Base-by-base conservation (phyloP, 2,329 filamentous ascomycete species). In the Xylariaceae sp. region DNA sequence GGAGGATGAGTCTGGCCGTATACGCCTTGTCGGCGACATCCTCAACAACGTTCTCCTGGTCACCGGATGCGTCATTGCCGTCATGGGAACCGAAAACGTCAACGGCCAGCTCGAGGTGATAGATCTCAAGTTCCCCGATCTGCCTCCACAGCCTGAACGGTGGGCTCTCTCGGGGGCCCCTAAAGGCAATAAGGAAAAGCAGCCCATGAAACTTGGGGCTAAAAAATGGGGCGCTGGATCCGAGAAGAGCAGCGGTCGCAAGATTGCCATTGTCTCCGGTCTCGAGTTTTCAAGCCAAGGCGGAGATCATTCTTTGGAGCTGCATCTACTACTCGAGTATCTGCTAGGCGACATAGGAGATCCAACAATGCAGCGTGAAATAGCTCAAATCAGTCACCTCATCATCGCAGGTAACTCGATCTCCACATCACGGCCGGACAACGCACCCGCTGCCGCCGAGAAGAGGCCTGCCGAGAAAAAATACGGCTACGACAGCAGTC, bases 401-500 rank as follows among this genome's bases (percentile, higher is more conserved):
- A 85, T 99, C 65, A 90, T 99, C 66, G 93, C 92, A 0, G 94
- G 94, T 47, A 93, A 97, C 74, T 96, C 92, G 1, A 85, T 97
- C 54, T 73, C 74, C 2, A 70, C 73, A 2, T 73, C 72, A 49
- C 70, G 71, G 45, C 65, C 62, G 2, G 53, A 67, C 2, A 71
- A 76, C 62, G 71, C 80, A 61, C 71, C 80, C 10, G 65, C 67
- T 50, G 71, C 80, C 10, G 65, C 67, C 51, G 75, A 80, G 67
- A 85, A 80, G 70, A 79, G 76, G 61, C 67, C 15, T 1, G 39
- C 50, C 1, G 75, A 80, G 54, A 96, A 91, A 73, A 96, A 95
- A 72, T 97, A 97, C 75, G 93, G 94, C 61, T 97, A 97, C 76
- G 94, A 99, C 73, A 86, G 90, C 59, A 87, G 88, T 57, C 76